phyloP scores from a whole-genome alignment of 306 rosid species.

The Prunus fruticosa region DNA sequence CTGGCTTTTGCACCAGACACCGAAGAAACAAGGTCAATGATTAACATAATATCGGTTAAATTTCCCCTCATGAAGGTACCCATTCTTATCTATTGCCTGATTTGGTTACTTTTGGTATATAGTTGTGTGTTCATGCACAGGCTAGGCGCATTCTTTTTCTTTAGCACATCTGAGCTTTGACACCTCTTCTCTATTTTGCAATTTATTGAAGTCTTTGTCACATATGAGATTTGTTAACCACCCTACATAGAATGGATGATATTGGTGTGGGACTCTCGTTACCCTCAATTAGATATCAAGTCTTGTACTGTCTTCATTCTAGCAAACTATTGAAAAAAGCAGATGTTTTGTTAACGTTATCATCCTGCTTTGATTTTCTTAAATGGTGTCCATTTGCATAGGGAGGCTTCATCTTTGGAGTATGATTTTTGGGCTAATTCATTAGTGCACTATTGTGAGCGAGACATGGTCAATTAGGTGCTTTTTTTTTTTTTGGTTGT shows the following conservation, averaged over 20 bases:
- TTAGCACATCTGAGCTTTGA: neutral
- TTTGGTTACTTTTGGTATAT: neutral
- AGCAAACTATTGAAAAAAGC: neutral
- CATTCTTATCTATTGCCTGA: neutral
- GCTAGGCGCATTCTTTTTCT: neutral
- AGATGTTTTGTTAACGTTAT: neutral
- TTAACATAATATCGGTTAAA: conserved; percentile 57
- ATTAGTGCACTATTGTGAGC: too few relatives aligned
- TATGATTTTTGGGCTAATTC: neutral
- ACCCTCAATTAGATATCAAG: neutral
- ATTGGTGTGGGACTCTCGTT: neutral
- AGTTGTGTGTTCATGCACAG: neutral
- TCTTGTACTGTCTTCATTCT: neutral
- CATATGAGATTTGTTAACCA: neutral
- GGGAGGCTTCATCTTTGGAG: neutral
- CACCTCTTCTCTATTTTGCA: conserved; percentile 2
- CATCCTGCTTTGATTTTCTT: neutral
- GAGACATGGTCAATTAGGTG: neutral
- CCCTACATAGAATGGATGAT: neutral
- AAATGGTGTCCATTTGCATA: neutral
- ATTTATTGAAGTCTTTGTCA: neutral
- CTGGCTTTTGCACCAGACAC: conserved; percentile 88
- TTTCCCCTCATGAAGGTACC: conserved; percentile 82
- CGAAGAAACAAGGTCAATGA: conserved; percentile 64
- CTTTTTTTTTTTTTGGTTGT: too few relatives aligned